These are phyloP conservation scores for Urtica urens DNA, from an alignment of 306 rosid species.

Conservation along the genomic window DNA sequence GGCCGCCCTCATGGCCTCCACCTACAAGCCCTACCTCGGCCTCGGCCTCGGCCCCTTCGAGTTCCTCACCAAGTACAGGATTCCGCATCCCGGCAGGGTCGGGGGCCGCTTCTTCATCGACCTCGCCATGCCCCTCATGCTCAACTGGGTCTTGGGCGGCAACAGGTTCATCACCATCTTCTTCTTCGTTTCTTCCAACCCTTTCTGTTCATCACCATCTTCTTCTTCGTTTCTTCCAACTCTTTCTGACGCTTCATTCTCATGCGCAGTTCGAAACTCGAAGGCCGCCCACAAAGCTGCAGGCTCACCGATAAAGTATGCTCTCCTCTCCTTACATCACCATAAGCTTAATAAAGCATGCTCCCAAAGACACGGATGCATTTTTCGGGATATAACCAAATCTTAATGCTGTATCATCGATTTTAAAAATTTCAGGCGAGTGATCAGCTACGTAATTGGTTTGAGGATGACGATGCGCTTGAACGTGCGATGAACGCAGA, in stretches of 20 bases:
- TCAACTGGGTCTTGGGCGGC: conserved; percentile 95
- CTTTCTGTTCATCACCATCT: not conserved
- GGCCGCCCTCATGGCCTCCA: conserved; percentile 96
- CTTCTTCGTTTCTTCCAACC: not conserved
- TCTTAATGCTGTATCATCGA: too few species aligned
- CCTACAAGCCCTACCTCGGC: conserved; percentile 81
- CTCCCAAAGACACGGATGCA: too few species aligned
- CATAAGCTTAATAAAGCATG: too few species aligned
- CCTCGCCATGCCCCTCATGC: conserved; percentile 76
- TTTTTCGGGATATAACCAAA: too few species aligned
- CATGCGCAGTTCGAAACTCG: conserved; percentile 92
- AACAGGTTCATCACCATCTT: conserved; percentile 43
- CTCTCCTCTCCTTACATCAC: too few species aligned
- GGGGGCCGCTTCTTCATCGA: conserved; percentile 82
- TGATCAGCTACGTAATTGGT: conserved; percentile 59
- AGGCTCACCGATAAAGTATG: conserved; percentile 95
- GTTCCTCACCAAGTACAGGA: conserved; percentile 81
- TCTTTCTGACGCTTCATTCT: conserved; percentile 15
- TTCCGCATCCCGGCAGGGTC: conserved; percentile 91
- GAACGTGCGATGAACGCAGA: conserved; percentile 88
- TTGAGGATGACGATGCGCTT: conserved; percentile 78
- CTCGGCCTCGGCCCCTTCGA: conserved; percentile 93
- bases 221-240: not conserved
- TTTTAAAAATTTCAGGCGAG: conserved; percentile 63
- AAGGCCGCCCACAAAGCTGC: conserved; percentile 74